These are phyloP conservation scores for Torulaspora microellipsoides DNA, from an alignment of 805 yeast genomes.

Conservation along the genomic window DNA sequence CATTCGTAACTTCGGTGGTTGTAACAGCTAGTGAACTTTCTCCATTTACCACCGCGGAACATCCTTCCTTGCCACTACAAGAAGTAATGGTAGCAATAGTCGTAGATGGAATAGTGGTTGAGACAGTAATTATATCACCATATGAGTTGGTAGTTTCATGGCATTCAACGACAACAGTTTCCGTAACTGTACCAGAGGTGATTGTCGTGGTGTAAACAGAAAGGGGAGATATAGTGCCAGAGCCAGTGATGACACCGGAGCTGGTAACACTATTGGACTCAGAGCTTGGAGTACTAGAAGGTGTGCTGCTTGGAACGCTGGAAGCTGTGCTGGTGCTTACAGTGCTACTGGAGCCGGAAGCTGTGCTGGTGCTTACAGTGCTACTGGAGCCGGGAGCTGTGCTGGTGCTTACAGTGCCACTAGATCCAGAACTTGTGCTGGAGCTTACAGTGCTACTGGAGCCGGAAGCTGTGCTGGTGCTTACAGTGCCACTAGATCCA, in stretches of 20 bases:
- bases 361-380: no score
- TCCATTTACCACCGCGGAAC: background rate
- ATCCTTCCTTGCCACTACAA: conserved; percentile 1
- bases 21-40: background rate
- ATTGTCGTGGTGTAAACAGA: conserved; percentile 6
- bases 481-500: no score
- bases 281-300: background rate
- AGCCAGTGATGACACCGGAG: background rate
- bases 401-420: no score
- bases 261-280: background rate
- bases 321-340: no score
- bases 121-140: conserved; percentile 2
- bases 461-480: no score
- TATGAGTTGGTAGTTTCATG: conserved; percentile 1
- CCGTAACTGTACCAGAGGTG: background rate
- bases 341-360: no score
- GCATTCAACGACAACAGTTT: conserved; percentile 5
- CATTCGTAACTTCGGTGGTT: no score
- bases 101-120: conserved; percentile 5
- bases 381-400: no score
- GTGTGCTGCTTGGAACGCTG: background rate
- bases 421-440: no score
- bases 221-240: background rate
- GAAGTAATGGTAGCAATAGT: conserved; percentile 8
- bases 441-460: no score